Conservation (phyloP, 1,284 basidiomycete genomes). For the Puccinia hordei region DNA sequence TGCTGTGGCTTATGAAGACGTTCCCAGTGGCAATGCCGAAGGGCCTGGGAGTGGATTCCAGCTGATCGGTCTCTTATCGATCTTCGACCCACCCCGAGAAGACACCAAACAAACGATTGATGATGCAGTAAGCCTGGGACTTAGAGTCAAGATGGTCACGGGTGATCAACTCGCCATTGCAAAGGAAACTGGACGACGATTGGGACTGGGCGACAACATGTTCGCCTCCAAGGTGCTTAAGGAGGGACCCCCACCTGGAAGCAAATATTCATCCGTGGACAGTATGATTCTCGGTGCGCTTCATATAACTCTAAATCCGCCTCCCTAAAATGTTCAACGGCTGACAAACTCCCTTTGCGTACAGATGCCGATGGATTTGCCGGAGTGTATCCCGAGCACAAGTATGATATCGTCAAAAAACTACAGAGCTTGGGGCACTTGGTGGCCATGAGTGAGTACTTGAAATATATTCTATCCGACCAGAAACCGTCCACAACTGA, state of each 20-base stretch:
- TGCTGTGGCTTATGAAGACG: too few relatives aligned
- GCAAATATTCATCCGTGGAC: conserved; percentile 75
- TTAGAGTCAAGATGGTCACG: conserved; percentile 99
- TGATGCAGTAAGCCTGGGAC: conserved; percentile 90
- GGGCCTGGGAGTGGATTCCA: too few relatives aligned
- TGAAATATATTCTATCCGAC: not conserved
- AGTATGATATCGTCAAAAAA: conserved; percentile 73
- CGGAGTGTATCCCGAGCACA: too few relatives aligned
- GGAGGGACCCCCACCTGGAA: conserved; percentile 77
- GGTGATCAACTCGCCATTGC: conserved; percentile 99
- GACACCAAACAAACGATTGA: conserved; percentile 99
- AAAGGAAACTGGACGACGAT: conserved; percentile 97
- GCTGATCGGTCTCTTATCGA: conserved; percentile 92
- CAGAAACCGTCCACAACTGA: not conserved
- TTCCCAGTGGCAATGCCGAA: too few relatives aligned
- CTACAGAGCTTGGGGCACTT: conserved; percentile 72
- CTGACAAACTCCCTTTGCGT: conserved; percentile 53
- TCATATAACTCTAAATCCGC: conserved; percentile 61
- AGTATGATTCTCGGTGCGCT: too few relatives aligned
- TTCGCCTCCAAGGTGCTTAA: conserved; percentile 93
- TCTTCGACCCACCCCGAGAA: conserved; percentile 95
- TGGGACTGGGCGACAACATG: conserved; percentile 94
- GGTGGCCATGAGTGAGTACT: conserved; percentile 36
- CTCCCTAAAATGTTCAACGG: not conserved
- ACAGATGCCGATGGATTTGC: conserved; percentile 85